Conservation (phyloP, 306 rosid genomes). For the Pachyrhizus erosus region DNA sequence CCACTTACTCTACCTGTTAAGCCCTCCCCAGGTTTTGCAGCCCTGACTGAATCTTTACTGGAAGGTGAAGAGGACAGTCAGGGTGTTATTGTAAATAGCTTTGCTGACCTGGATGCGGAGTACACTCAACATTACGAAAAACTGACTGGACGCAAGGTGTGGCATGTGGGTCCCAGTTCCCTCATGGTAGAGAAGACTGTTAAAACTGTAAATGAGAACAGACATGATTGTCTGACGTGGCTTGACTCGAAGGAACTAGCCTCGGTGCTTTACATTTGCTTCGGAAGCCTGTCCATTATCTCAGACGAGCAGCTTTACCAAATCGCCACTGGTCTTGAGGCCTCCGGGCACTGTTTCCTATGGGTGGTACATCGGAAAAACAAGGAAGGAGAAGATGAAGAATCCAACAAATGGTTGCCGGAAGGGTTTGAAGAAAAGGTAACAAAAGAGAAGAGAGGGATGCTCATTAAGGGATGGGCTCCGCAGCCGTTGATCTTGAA, state of each 20-base stretch:
- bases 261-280: constrained; percentile 44
- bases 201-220: background rate
- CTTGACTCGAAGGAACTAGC: background rate
- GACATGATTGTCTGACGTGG: constrained; percentile 39
- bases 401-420: constrained; percentile 21
- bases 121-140: constrained; percentile 41
- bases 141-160: constrained; percentile 35
- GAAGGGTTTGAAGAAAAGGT: constrained; percentile 33
- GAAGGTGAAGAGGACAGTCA: constrained; percentile 39
- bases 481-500: constrained; percentile 42
- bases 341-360: constrained; percentile 32
- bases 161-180: constrained; percentile 53
- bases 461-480: constrained; percentile 42
- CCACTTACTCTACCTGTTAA: constrained; percentile 10
- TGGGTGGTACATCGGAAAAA: constrained; percentile 42
- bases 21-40: constrained; percentile 23
- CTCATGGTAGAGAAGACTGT: constrained; percentile 11
- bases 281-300: constrained; percentile 33
- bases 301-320: constrained; percentile 29
- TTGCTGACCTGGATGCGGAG: constrained; percentile 41
- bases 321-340: constrained; percentile 30
- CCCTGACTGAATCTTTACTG: background rate
- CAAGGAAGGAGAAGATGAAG: background rate
- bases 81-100: constrained; percentile 46
- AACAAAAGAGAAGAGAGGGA: constrained; percentile 21